Conservation (phyloP, 2,329 filamentous ascomycete genomes). For the Pseudogymnoascus sp. region DNA sequence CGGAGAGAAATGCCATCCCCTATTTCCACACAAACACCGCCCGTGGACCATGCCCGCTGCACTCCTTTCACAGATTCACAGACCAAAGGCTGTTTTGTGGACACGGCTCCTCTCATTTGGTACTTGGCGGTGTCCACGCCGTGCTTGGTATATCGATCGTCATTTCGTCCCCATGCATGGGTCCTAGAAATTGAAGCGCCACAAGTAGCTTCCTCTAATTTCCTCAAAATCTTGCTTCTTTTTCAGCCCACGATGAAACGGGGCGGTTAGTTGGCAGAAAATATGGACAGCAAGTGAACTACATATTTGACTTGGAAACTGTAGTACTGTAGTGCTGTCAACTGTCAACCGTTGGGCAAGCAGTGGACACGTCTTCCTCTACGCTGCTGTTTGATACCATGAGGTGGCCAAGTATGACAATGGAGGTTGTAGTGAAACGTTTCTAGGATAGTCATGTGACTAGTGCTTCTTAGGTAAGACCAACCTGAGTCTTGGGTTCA, state of each 20-base stretch:
- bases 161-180: constrained; percentile 3
- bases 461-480: background rate
- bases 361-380: constrained; percentile 2
- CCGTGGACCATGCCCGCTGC: background rate
- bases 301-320: background rate
- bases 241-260: background rate
- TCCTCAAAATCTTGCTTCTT: background rate
- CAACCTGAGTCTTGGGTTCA: background rate
- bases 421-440: background rate
- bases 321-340: background rate
- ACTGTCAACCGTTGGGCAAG: background rate
- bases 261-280: background rate
- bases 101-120: constrained; percentile 2
- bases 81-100: constrained; percentile 7
- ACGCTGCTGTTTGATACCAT: background rate
- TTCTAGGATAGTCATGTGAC: constrained; percentile 8
- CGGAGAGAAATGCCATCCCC: background rate
- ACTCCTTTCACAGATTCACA: background rate
- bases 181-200: background rate
- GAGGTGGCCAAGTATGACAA: background rate
- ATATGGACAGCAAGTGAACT: background rate
- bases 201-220: background rate
- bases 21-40: background rate
- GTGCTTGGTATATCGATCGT: constrained; percentile 7
- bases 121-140: background rate